Evolutionary conservation across 1,139 yeast genomes (phyloP), one percentile per base, ranked within the genome.

Genomic region (Saccharomyces hybrid): DNA sequence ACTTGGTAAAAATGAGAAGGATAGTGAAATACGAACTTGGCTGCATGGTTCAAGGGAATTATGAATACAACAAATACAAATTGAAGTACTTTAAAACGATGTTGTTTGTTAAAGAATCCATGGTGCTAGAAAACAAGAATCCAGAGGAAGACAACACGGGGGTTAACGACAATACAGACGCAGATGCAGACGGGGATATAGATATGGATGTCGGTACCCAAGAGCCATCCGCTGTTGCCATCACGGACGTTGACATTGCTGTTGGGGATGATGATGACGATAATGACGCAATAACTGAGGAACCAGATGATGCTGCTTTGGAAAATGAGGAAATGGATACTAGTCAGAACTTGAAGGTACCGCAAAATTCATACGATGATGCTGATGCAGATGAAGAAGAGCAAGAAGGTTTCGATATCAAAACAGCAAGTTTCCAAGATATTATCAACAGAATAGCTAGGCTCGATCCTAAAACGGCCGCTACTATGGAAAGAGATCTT

Each of bases 1-100:
- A 84, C 9, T 76, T 89, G 67, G 78, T 80, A 42, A 80, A 83
- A 31, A 72, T 90, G 4, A 77, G 97, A 62, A 75, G 82, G 53
- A 77, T 90, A 16, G 78, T 90, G 55, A 78, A 91, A 60, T 86
- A 86, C 64, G 91, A 91, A 68, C 70, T 88, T 54, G 79, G 80
- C 34, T 78, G 83, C 58, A 68, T 85, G 60, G 78, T 84, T 14
- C 70, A 72, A 55, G 71, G 71, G 8, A 70, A 68, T 44, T 61
- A 46, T 73, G 78, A 65, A 69, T 82, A 59, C 67, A 79, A 58
- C 63, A 68, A 61, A 69, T 77, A 52, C 75, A 72, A 66, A 72
- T 70, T 70, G 67, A 73, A 53, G 68, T 71, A 55, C 64, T 72
- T 58, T 68, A 69, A 55, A 66, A 66, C 57, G 48, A 66, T 61